Percentiles rank a stretch among this genome's conserved stretches.
Conservation (phyloP, 352 stramenopile genomes). For the Peronosclerospora sorghi region DNA sequence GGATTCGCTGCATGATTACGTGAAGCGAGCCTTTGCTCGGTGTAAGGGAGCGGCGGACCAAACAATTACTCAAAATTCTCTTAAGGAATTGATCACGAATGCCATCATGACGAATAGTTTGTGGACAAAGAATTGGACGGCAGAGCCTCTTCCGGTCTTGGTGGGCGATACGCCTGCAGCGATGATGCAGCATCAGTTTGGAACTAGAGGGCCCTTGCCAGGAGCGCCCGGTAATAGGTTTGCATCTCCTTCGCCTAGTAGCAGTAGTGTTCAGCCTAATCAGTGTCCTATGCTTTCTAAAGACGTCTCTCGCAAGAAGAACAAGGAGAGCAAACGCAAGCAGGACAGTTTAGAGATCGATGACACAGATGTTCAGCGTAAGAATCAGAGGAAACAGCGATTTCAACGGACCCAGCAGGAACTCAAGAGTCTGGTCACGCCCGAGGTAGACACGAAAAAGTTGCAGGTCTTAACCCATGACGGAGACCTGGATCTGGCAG, state of each 20-base stretch:
- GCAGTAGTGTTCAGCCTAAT: constrained; percentile 13
- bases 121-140: constrained; percentile 79
- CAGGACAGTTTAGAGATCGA: constrained; percentile 27
- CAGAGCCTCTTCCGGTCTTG: constrained; percentile 59
- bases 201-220: constrained; percentile 11
- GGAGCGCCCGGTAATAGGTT: constrained; percentile 2
- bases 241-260: constrained; percentile 20
- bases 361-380: constrained; percentile 42
- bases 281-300: constrained; percentile 43
- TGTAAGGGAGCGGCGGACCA: constrained; percentile 73
- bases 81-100: constrained; percentile 79
- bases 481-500: constrained; percentile 73
- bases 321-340: constrained; percentile 68
- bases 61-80: constrained; percentile 54
- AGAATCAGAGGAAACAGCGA: constrained; percentile 60
- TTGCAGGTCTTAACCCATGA: constrained; percentile 66
- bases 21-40: constrained; percentile 74
- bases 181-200: constrained; percentile 16
- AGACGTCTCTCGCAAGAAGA: constrained; percentile 32
- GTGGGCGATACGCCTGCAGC: constrained; percentile 30
- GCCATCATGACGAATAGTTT: constrained; percentile 76
- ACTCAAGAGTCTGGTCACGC: constrained; percentile 46
- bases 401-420: constrained; percentile 70
- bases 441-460: constrained; percentile 56
- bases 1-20: constrained; percentile 73